Base-by-base conservation (phyloP, 768 basidiomycete species). In the Podaxis pistillaris region DNA sequence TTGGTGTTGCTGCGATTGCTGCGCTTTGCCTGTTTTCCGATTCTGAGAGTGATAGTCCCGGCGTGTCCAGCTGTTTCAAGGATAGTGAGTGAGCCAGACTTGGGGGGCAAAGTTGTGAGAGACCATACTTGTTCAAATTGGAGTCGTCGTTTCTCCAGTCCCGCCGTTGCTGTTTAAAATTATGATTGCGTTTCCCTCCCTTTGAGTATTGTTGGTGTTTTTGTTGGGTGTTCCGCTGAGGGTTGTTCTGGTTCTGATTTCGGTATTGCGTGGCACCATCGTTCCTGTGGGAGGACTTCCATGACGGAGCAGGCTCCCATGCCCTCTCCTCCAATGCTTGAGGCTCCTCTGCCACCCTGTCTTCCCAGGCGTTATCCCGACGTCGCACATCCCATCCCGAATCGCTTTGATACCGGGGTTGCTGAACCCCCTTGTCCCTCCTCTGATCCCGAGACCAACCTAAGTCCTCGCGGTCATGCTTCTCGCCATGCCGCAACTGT, bases 291-390 rank as follows among this genome's bases (percentile, higher is more conserved):
- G 80, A 79, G 56, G 82, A 71, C 63, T 86, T 82, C 89, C 89
- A 91, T 4, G 82, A 80, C 26, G 86, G 82, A 40, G 86, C 87
- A 62, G 89, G 89, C 66, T 89, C 88, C 89, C 89, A 91, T 62
- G 85, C 75, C 55, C 89, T 83, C 56, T 88, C 84, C 69, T 83
- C 82, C 19, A 70, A 41, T 13, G 67, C 58, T n/a, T 69, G 61
- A 22, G 59, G 49, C 44, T 65, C 69, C 22, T 70, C 71, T 47
- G 75, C 41, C 17, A 61, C 19, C 53, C 71, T 70, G 41, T 63
- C 60, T 50, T 63, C 71, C 77, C 80, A 81, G 7, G 73, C 72
- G 69, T 78, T 79, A 60, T 79, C 79, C 63, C 76, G 76, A 56
- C 82, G 81, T 56, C 81, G 80, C 50, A 75, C 68, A 8, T 82